Evolutionary conservation across 148 eudicot species (phyloP).

Genomic region (Euryodendron excelsum): DNA sequence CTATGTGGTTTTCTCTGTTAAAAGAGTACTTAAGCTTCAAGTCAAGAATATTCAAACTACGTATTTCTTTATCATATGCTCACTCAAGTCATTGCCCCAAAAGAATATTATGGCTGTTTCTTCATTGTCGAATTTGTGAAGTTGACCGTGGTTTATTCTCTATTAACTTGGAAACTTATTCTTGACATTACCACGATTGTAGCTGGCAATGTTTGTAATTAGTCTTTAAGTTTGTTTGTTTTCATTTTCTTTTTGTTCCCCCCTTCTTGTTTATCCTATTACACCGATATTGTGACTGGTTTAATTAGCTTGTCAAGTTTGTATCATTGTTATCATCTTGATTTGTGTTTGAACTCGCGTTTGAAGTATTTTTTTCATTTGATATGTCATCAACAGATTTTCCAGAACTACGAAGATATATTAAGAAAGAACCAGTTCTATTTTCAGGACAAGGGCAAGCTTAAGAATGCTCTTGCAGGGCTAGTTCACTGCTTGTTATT

Average conservation of each 20-base stretch:
- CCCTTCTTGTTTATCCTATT: background rate
- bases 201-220: background rate
- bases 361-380: background rate
- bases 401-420: slow-evolving; percentile 70
- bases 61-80: background rate
- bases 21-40: background rate
- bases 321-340: background rate
- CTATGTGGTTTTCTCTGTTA: background rate
- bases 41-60: background rate
- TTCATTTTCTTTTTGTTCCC: background rate
- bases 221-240: background rate
- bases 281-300: background rate
- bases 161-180: background rate
- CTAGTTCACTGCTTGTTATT: slow-evolving; percentile 72
- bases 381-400: slow-evolving; percentile 36
- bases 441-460: slow-evolving; percentile 72
- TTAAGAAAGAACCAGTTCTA: slow-evolving; percentile 71
- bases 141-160: background rate
- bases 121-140: background rate
- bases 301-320: background rate
- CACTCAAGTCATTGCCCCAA: too few species aligned
- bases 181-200: background rate
- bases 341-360: background rate
- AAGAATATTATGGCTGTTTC: background rate
- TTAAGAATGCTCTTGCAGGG: slow-evolving; percentile 64